phyloP scores from a whole-genome alignment of 345 rosid species.

The Dipteronia sinensis region DNA sequence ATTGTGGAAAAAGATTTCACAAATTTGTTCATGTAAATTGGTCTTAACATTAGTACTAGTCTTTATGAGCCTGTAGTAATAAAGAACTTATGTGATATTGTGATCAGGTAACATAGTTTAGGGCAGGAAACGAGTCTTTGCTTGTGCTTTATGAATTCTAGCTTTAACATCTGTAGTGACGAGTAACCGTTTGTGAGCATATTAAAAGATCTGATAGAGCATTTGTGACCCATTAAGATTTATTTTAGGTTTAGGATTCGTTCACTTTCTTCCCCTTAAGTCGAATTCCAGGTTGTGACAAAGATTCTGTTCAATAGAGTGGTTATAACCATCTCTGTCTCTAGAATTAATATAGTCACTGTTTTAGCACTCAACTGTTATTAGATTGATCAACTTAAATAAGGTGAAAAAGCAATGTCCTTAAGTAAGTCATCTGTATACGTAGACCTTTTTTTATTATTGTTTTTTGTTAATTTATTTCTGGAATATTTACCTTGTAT shows the following conservation, averaged over 20 bases:
- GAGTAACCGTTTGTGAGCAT: not conserved
- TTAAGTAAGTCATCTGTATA: not conserved
- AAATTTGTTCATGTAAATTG: not conserved
- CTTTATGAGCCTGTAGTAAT: not conserved
- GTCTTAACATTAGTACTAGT: not conserved
- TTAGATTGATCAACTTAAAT: not conserved
- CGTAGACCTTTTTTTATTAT: no score
- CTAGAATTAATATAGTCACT: not conserved
- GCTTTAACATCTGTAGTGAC: not conserved
- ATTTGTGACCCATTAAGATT: constrained; percentile 2
- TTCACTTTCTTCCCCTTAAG: not conserved
- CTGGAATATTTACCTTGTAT: not conserved
- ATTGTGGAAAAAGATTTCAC: not conserved
- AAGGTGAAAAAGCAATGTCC: not conserved
- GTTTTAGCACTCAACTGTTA: not conserved
- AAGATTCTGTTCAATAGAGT: not conserved
- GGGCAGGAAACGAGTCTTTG: not conserved
- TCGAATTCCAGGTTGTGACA: not conserved
- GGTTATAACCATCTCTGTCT: not conserved
- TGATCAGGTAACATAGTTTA: not conserved
- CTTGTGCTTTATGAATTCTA: not conserved
- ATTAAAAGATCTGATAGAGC: not conserved
- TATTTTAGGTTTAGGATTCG: not conserved
- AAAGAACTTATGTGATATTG: not conserved
- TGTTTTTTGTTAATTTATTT: not conserved